Evolutionary conservation across 805 yeast species (phyloP).

Genomic region (Kockiozyma suomiensis): DNA sequence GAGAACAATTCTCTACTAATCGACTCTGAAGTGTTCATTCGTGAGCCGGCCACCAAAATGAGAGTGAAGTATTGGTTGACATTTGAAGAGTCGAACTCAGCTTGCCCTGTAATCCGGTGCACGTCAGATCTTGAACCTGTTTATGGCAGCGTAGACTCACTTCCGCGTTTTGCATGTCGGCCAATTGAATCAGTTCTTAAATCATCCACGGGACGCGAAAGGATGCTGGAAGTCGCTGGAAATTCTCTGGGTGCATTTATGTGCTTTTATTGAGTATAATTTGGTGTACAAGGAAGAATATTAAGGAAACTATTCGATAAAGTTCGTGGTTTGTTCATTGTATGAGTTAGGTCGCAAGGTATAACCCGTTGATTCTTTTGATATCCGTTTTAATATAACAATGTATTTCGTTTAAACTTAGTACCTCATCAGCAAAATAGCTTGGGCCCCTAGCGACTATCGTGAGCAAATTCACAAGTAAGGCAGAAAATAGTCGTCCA

Average conservation of each 20-base stretch:
- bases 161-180: conserved; percentile 5
- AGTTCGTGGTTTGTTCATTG: no score
- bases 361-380: no score
- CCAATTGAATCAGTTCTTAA: neutral
- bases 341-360: no score
- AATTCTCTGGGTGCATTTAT: conserved; percentile 3
- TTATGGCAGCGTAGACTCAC: neutral
- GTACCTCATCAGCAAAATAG: no score
- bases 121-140: neutral
- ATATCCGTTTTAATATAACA: no score
- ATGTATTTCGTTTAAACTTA: no score
- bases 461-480: no score
- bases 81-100: neutral
- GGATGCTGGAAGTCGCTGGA: neutral
- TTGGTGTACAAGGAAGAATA: neutral
- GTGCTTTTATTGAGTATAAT: neutral
- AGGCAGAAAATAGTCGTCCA: no score
- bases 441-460: no score
- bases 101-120: neutral
- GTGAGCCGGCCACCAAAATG: conserved; percentile 5
- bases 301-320: neutral
- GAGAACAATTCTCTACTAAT: neutral
- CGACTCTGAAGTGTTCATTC: conserved; percentile 12
- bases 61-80: conserved; percentile 1
- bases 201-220: neutral